Percentiles rank a stretch among this genome's conserved stretches.
Evolutionary conservation across 2,329 filamentous ascomycete genomes (phyloP).

Genomic region (Acrocalymma vagum): DNA sequence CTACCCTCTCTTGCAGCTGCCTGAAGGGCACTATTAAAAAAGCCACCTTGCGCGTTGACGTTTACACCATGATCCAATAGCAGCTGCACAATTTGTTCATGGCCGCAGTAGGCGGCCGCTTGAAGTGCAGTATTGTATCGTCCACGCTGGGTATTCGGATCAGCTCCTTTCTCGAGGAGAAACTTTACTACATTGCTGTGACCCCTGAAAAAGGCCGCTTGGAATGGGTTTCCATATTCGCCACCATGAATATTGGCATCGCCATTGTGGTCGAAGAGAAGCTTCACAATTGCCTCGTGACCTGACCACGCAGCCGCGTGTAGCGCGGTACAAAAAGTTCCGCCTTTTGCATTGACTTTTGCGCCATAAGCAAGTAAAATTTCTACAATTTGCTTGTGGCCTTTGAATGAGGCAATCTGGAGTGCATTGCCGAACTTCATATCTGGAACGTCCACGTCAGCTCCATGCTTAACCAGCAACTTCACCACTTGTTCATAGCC

Average conservation of each 20-base stretch:
- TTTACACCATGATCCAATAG: conserved; percentile 2
- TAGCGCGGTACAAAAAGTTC: conserved; percentile 25
- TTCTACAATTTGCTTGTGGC: conserved; percentile 6
- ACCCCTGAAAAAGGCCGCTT: no score
- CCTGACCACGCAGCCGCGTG: conserved; percentile 23
- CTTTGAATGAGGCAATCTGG: neutral
- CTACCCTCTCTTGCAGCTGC: conserved; percentile 2
- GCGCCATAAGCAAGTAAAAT: conserved; percentile 15
- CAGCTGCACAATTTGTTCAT: conserved; percentile 3
- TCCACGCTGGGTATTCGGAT: no score
- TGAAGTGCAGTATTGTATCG: conserved; percentile 7
- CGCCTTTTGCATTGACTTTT: conserved; percentile 1
- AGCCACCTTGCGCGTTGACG: conserved; percentile 6
- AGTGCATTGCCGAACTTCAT: conserved; percentile 1
- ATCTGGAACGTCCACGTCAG: conserved; percentile 2
- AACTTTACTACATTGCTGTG: no score
- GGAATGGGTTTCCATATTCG: no score
- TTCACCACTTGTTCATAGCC: conserved; percentile 7
- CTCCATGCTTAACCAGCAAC: conserved; percentile 2
- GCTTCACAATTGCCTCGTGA: conserved; percentile 22
- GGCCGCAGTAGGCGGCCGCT: conserved; percentile 5
- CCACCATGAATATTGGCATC: no score
- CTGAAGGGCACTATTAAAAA: conserved; percentile 3
- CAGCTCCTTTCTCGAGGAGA: no score
- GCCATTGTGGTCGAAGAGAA: no score